Conservation (phyloP, 257 asterid genomes). For the Petunia secreta region DNA sequence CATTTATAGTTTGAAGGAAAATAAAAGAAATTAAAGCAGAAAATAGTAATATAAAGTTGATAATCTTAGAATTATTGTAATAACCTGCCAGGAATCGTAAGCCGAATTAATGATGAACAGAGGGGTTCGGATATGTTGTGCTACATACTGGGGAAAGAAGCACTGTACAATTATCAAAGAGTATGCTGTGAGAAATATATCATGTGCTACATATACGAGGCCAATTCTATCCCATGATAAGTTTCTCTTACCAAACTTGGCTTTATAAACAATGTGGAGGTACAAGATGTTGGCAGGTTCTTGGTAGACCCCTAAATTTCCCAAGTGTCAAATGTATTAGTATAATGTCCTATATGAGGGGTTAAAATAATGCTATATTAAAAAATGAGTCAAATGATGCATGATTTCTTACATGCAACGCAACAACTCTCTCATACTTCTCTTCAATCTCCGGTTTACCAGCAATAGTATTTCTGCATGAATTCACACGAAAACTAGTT, state of each 20-base stretch:
- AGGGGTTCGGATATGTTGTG: slow-evolving; percentile 38
- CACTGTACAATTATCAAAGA: slow-evolving; percentile 28
- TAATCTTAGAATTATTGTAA: too few species aligned
- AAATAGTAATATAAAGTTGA: too few species aligned
- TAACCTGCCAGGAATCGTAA: slow-evolving; percentile 43
- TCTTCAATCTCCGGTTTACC: slow-evolving; percentile 11
- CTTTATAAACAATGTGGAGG: background rate
- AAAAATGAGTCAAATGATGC: background rate
- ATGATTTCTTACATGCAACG: background rate
- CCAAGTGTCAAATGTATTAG: background rate
- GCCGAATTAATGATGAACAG: slow-evolving; percentile 39
- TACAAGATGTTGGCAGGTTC: background rate
- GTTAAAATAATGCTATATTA: background rate
- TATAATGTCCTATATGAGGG: too few species aligned
- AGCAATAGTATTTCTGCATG: slow-evolving; percentile 5
- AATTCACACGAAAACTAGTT: background rate
- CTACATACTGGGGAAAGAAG: slow-evolving; percentile 42
- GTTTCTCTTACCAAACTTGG: background rate
- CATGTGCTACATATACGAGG: too few species aligned
- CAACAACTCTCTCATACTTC: background rate
- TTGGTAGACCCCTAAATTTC: slow-evolving; percentile 12
- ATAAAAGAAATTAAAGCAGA: too few species aligned
- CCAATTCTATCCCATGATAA: background rate
- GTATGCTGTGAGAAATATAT: background rate
- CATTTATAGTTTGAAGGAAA: background rate